phyloP scores from a whole-genome alignment of 257 asterid genomes.

The Agastache rugosa region DNA sequence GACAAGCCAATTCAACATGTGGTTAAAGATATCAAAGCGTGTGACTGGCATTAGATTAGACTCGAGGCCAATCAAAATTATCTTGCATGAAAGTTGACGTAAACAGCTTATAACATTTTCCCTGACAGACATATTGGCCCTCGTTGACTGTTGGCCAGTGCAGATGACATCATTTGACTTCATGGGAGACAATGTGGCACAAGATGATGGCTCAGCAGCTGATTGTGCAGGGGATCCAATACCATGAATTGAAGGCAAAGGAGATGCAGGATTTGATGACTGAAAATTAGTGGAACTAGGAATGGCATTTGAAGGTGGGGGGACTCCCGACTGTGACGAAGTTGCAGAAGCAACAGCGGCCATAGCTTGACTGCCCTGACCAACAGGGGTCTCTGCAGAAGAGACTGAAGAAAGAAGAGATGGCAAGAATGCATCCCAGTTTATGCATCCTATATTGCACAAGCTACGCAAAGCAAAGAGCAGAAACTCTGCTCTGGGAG shows the following conservation, averaged over 20 bases:
- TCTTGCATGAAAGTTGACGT: conserved; percentile 91
- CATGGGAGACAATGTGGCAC: conserved; percentile 65
- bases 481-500: conserved; percentile 93
- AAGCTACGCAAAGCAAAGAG: conserved; percentile 84
- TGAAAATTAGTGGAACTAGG: conserved; percentile 67
- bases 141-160: conserved; percentile 63
- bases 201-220: conserved; percentile 77
- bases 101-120: conserved; percentile 81
- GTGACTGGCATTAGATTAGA: conserved; percentile 84
- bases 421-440: conserved; percentile 95
- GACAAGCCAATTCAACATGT: conserved; percentile 89
- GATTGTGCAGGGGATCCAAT: conserved; percentile 92
- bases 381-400: conserved; percentile 71
- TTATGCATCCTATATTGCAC: conserved; percentile 71
- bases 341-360: conserved; percentile 61
- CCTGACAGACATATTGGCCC: conserved; percentile 50
- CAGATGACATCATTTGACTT: conserved; percentile 66
- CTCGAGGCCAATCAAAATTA: conserved; percentile 75
- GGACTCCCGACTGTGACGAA: conserved; percentile 70
- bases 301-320: conserved; percentile 59
- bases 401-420: conserved; percentile 88
- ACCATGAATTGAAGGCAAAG: conserved; percentile 77
- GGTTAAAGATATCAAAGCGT: conserved; percentile 72
- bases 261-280: conserved; percentile 86
- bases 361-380: conserved; percentile 70